Percentiles rank a stretch among this genome's conserved stretches.
Conservation (phyloP, 73 alveolate genomes). For the Tetrahymena malaccensis region DNA sequence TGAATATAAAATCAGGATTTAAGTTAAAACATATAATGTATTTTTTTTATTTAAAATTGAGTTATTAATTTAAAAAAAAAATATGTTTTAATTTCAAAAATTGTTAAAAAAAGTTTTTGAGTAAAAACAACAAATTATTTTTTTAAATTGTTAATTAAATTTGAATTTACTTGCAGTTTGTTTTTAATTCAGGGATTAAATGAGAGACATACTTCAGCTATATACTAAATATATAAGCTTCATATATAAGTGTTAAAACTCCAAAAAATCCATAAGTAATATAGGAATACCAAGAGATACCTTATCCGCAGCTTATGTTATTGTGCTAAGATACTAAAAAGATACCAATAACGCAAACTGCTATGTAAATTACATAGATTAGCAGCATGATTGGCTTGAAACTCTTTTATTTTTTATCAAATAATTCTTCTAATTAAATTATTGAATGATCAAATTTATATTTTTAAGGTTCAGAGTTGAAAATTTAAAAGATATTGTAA, state of each 20-base stretch:
- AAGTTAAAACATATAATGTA: too few species aligned
- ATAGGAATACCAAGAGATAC: not conserved
- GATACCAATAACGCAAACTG: not conserved
- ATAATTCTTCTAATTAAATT: not conserved
- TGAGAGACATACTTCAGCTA: not conserved
- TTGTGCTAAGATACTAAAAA: not conserved
- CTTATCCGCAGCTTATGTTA: not conserved
- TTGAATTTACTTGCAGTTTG: not conserved
- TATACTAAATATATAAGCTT: not conserved
- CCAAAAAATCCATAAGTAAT: not conserved
- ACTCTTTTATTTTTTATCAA: not conserved
- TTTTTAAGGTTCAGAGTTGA: not conserved
- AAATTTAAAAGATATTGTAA: not conserved
- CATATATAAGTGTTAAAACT: not conserved
- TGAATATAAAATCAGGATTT: too few species aligned
- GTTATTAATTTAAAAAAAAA: too few species aligned
- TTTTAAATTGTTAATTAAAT: too few species aligned
- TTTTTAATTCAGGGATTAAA: not conserved
- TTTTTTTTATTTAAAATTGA: too few species aligned
- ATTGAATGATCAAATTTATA: not conserved
- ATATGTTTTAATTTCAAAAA: too few species aligned
- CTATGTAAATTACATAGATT: not conserved
- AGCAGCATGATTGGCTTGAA: not conserved
- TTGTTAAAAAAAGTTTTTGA: too few species aligned
- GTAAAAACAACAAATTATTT: too few species aligned